These are phyloP conservation scores for Spergularia bocconei DNA, from an alignment of 148 eudicot genomes.

Conservation along the genomic window DNA sequence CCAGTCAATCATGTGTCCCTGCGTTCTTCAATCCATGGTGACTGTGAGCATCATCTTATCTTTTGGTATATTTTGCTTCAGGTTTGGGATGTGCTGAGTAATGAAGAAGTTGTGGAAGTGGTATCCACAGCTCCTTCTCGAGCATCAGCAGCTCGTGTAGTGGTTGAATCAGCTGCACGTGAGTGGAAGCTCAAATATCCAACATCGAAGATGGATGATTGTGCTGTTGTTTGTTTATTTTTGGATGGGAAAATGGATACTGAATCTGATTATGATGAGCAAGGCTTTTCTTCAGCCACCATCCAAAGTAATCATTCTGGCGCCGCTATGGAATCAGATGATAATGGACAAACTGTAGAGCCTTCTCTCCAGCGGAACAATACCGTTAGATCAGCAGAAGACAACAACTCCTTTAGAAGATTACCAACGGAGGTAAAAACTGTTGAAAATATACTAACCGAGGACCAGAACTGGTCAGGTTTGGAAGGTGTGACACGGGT, in stretches of 20 bases:
- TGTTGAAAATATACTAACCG: conserved; percentile 33
- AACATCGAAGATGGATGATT: conserved; percentile 95
- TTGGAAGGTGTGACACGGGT: conserved; percentile 97
- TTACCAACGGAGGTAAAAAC: conserved; percentile 35
- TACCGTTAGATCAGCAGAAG: conserved; percentile 74
- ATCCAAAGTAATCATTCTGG: conserved; percentile 68
- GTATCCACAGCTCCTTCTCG: conserved; percentile 69
- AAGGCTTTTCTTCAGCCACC: conserved; percentile 72
- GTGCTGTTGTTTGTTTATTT: conserved; percentile 89
- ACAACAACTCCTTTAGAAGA: conserved; percentile 43
- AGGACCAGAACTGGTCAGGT: conserved; percentile 90
- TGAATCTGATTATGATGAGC: conserved; percentile 74
- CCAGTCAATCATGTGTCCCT: too few relatives aligned
- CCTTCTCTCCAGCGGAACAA: conserved; percentile 73
- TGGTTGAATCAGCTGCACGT: conserved; percentile 82
- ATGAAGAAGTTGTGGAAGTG: conserved; percentile 87
- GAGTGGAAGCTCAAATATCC: conserved; percentile 97
- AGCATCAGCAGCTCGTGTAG: conserved; percentile 73
- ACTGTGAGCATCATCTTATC: not conserved
- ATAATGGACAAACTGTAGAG: conserved; percentile 61
- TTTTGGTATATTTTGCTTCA: conserved; percentile 17
- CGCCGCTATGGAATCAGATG: conserved; percentile 67
- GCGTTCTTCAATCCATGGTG: not conserved
- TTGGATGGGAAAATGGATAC: conserved; percentile 86
- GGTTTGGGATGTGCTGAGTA: conserved; percentile 98